A percentile compares a stretch with the other conserved stretches of the same genome.
These are phyloP conservation scores for Penicillium riverlandense DNA, from an alignment of 495 filamentous ascomycete species.

Conservation along the genomic window DNA sequence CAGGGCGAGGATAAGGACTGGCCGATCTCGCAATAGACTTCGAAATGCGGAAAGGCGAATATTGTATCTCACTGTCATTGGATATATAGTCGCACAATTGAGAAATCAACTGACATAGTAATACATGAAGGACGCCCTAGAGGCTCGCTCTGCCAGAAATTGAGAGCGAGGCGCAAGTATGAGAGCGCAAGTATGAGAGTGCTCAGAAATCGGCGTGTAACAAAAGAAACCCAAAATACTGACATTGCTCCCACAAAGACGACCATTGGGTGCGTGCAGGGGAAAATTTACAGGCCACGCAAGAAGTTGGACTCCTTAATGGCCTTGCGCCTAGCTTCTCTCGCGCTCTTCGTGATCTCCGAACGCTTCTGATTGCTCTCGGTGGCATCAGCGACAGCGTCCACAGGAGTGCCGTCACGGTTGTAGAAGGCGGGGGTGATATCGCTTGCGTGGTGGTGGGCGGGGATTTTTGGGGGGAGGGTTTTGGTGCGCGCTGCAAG, in stretches of 20 bases:
- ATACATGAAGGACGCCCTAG: slow-evolving; percentile 15
- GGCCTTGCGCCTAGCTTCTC: slow-evolving; percentile 62
- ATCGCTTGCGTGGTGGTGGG: slow-evolving; percentile 80
- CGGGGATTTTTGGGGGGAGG: slow-evolving; percentile 66
- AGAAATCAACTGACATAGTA: slow-evolving; percentile 19
- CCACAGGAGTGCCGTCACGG: slow-evolving; percentile 18
- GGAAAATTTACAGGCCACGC: slow-evolving; percentile 57
- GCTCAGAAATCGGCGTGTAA: neutral
- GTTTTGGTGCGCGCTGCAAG: slow-evolving; percentile 58
- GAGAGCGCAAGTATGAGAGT: no score
- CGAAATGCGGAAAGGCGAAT: neutral
- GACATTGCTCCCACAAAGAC: no score
- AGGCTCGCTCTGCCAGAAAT: slow-evolving; percentile 6
- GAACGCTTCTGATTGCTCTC: slow-evolving; percentile 32
- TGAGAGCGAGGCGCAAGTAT: slow-evolving; percentile 2
- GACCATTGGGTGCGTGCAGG: neutral
- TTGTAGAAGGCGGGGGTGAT: slow-evolving; percentile 52
- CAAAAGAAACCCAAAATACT: neutral
- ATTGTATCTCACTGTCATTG: slow-evolving; percentile 10
- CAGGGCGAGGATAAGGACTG: slow-evolving; percentile 28
- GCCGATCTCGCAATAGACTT: slow-evolving; percentile 9
- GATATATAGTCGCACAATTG: slow-evolving; percentile 22
- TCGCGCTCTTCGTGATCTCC: slow-evolving; percentile 49
- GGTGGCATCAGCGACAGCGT: slow-evolving; percentile 22
- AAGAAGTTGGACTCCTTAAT: slow-evolving; percentile 96